Conservation (phyloP, 2,329 filamentous ascomycete genomes). For the Akanthomyces uredinophilus region DNA sequence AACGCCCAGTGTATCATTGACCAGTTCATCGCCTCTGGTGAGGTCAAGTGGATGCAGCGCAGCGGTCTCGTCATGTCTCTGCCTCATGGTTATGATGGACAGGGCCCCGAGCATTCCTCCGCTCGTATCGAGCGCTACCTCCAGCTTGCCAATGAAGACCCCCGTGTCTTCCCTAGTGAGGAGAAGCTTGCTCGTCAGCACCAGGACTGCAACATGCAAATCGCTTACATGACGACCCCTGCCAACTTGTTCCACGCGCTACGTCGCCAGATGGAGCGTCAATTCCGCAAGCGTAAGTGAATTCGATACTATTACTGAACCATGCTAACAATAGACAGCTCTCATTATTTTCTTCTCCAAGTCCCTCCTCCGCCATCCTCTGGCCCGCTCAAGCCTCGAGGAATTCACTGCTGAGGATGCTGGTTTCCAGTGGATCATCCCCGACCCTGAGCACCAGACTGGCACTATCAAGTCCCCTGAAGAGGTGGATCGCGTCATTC, state of each 20-base stretch:
- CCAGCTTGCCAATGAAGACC: constrained; percentile 96
- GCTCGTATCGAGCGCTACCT: constrained; percentile 96
- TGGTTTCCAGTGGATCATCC: constrained; percentile 95
- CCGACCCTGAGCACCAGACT: constrained; percentile 76
- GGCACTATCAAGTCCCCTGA: constrained; percentile 71
- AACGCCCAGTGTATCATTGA: constrained; percentile 99
- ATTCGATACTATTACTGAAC: background rate
- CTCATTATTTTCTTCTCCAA: constrained; percentile 99
- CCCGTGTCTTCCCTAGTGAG: constrained; percentile 78
- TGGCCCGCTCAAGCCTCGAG: constrained; percentile 83
- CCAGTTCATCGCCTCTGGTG: constrained; percentile 96
- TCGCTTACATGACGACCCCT: constrained; percentile 94
- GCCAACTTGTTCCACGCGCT: constrained; percentile 95
- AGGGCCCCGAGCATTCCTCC: constrained; percentile 97
- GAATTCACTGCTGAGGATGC: constrained; percentile 80
- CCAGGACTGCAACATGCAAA: constrained; percentile 99
- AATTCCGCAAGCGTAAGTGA: constrained; percentile 94
- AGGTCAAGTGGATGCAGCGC: constrained; percentile 98
- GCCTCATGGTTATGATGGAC: constrained; percentile 95
- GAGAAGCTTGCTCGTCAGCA: constrained; percentile 95
- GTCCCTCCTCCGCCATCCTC: constrained; percentile 86
- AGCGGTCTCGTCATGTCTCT: constrained; percentile 94
- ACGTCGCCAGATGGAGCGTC: constrained; percentile 94
- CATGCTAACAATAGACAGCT: constrained; percentile 43
- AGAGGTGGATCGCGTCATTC: constrained; percentile 87